These are phyloP conservation scores for Teratosphaeriaceae sp. DNA, from an alignment of 2,329 filamentous ascomycete species.

Conservation along the genomic window DNA sequence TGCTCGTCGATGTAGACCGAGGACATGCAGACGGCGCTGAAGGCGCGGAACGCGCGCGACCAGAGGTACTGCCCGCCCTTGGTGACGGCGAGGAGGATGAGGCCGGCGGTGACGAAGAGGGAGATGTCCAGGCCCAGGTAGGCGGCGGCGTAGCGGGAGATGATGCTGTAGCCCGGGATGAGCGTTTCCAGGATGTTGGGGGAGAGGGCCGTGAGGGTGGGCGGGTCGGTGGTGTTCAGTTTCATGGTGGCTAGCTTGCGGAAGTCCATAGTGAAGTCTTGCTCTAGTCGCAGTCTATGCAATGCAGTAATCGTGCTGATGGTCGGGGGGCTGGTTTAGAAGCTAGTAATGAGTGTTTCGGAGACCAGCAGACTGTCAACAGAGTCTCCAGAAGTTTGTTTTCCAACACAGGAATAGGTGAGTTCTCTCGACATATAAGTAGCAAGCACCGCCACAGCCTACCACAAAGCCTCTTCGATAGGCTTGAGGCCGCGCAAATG, in stretches of 20 bases:
- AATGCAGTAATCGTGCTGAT: too few species aligned
- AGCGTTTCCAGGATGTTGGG: constrained; percentile 43
- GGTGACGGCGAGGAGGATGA: constrained; percentile 36
- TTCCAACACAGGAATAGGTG: too few species aligned
- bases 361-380: too few species aligned
- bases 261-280: constrained; percentile 21
- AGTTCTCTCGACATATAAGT: too few species aligned
- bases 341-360: too few species aligned
- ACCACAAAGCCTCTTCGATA: too few species aligned
- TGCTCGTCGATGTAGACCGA: constrained; percentile 39
- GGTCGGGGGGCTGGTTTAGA: too few species aligned
- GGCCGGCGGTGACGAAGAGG: constrained; percentile 37
- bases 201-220: constrained; percentile 32
- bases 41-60: constrained; percentile 23
- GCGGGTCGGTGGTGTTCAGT: constrained; percentile 14
- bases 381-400: too few species aligned
- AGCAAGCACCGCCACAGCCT: too few species aligned
- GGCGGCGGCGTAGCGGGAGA: constrained; percentile 38
- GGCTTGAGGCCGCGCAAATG: too few species aligned
- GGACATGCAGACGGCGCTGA: constrained; percentile 35
- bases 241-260: constrained; percentile 17
- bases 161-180: constrained; percentile 45
- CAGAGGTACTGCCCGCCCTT: constrained; percentile 35
- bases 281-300: too few species aligned
- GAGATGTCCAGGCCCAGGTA: constrained; percentile 44